These are phyloP conservation scores for Scedosporium apiospermum DNA, from an alignment of 2,329 filamentous ascomycete species.

Conservation along the genomic window DNA sequence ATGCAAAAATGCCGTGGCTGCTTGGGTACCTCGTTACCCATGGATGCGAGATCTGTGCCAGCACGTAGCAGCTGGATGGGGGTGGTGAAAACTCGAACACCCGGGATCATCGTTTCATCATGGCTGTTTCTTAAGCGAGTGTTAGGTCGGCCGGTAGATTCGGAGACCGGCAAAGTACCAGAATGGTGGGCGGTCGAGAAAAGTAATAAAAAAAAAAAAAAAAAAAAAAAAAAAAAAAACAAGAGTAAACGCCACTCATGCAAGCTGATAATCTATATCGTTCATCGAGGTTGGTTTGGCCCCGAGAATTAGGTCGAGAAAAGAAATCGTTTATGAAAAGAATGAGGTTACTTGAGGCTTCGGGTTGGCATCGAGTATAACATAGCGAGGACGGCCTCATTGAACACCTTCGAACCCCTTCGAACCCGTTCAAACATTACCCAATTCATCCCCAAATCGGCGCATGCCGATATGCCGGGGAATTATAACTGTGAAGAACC, in stretches of 20 bases:
- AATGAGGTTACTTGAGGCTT: background rate
- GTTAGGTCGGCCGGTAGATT: background rate
- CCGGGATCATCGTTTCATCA: too few relatives aligned
- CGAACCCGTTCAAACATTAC: background rate
- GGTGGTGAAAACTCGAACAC: too few relatives aligned
- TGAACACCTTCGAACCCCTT: background rate
- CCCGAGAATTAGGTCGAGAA: slow-evolving; percentile 1
- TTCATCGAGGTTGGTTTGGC: background rate
- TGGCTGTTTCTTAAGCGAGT: background rate
- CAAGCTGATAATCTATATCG: background rate
- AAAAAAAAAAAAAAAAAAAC: background rate
- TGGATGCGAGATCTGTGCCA: too few relatives aligned
- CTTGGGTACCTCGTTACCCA: too few relatives aligned
- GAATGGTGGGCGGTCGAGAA: background rate
- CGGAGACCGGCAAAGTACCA: background rate
- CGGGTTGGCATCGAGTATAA: slow-evolving; percentile 2
- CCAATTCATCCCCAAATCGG: slow-evolving; percentile 43
- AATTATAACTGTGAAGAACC: slow-evolving; percentile 49
- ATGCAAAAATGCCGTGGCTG: too few relatives aligned
- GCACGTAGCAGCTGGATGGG: too few relatives aligned
- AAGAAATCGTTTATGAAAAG: background rate
- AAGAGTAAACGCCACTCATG: background rate
- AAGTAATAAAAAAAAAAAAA: background rate
- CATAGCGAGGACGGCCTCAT: background rate
- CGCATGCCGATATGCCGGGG: slow-evolving; percentile 42